A percentile compares a stretch with the other conserved stretches of the same genome.
Evolutionary conservation across 139 green algal species (phyloP).

Genomic region (Pleodorina starrii): DNA sequence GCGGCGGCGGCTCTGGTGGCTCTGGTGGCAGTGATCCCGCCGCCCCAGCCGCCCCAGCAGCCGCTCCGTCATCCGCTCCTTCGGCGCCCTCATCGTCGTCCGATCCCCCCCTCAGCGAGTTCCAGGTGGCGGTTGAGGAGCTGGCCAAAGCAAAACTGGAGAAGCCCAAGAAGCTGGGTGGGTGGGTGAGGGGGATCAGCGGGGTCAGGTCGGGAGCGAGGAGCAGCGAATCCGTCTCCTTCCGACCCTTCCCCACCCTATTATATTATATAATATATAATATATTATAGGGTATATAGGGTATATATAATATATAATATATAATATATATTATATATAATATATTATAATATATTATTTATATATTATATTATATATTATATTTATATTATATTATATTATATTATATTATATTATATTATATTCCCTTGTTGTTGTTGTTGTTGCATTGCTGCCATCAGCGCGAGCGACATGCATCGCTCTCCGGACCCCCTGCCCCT

Average conservation of each 20-base stretch:
- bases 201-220: not conserved
- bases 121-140: slow-evolving; percentile 77
- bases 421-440: not conserved
- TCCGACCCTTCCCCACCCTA: too few relatives aligned
- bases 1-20: not conserved
- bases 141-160: slow-evolving; percentile 87
- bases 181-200: not conserved
- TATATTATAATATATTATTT: not conserved
- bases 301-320: not conserved
- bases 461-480: too few relatives aligned
- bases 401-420: too few relatives aligned
- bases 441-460: too few relatives aligned
- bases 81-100: not conserved
- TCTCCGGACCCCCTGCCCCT: too few relatives aligned
- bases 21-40: not conserved
- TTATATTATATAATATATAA: not conserved
- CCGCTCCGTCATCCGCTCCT: not conserved
- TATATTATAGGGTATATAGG: not conserved
- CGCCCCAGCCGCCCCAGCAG: not conserved
- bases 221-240: not conserved
- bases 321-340: not conserved
- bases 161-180: slow-evolving; percentile 80
- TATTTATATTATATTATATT: not conserved
- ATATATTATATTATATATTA: not conserved
- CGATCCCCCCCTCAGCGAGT: slow-evolving; percentile 58